Evolutionary conservation across 2,329 filamentous ascomycete species (phyloP), one percentile per base, ranked within the genome.

Genomic region (Diaporthe sp.): DNA sequence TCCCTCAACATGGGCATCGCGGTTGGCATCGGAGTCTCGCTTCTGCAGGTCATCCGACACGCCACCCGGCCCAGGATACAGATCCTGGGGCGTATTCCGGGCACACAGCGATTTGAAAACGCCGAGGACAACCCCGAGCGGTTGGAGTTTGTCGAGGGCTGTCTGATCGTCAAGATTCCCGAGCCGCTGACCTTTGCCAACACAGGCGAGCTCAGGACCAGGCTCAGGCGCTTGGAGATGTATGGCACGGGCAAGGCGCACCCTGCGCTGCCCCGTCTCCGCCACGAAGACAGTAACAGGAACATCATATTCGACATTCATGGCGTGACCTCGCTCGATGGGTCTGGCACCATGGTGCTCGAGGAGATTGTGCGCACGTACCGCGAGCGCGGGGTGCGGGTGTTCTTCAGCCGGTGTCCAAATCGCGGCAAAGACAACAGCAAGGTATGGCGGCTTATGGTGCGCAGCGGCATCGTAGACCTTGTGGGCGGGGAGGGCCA

Each of bases 231-330:
- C 9, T 88, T 99, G 1, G 97, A 98, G 83, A 89, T 95, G 30
- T 98, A 98, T 80, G 97, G 97, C n/a, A 96, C 95, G 0, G 92
- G 88, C 59, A 87, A 90, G 70, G 95, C 94, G 0, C 97, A 98
- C 79, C 97, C 97, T 0, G 96, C 96, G 0, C 87, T 98, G 25
- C 97, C 97, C 0, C 90, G 94, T 3, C 88, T 97, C 19, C 90
- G 96, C 6, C 87, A 89, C 35, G 89, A 92, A n/a, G 93, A 96
- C 75, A 92, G 94, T 79, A 98, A 98, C 81, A 91, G 92, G 78
- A 98, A 98, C 80, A 88, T 99, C 82, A 95, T 99, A 76, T 98
- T 99, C 80, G 97, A 99, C 81, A 95, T 98, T 10, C 96, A 98
- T 78, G 97, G 97, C n/a, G 97, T 99, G 4, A 98, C 96, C 0